A percentile compares a stretch with the other conserved stretches of the same genome.
phyloP scores from a whole-genome alignment of 163 green algal species.

The Prototheca wickerhamii region DNA sequence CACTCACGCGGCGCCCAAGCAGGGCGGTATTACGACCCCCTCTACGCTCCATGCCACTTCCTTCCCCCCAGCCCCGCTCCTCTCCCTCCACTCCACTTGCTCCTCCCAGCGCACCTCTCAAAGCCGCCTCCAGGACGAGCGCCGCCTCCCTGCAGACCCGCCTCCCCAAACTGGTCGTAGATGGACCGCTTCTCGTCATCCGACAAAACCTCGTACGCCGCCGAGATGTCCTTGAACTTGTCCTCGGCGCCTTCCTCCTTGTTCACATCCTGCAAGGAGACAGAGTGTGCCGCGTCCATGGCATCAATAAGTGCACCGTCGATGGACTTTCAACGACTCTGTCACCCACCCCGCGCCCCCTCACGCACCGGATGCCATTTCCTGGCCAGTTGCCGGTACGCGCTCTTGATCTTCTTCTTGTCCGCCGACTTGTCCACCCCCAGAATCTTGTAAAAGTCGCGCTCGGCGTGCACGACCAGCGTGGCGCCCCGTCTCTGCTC shows the following conservation, averaged over 20 bases:
- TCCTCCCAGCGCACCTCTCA: not conserved
- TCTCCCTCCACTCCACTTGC: not conserved
- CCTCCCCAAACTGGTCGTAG: constrained; percentile 95
- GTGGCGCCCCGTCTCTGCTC: constrained; percentile 3
- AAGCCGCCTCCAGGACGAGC: not conserved
- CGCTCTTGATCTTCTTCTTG: constrained; percentile 92
- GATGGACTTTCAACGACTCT: not conserved
- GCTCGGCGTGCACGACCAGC: constrained; percentile 52
- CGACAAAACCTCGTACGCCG: constrained; percentile 96
- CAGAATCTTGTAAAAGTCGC: constrained; percentile 83
- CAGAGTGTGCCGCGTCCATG: too few species aligned
- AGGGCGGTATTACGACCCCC: too few species aligned
- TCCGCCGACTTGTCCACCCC: constrained; percentile 77
- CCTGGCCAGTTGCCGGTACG: constrained; percentile 78
- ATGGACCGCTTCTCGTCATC: constrained; percentile 92
- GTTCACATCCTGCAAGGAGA: constrained; percentile 80
- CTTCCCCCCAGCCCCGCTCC: not conserved
- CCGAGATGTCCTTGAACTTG: constrained; percentile 95
- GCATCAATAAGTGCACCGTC: not conserved
- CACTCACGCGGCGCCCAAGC: too few species aligned
- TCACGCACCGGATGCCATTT: constrained; percentile 85
- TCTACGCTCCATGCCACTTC: too few species aligned
- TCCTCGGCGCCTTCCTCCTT: constrained; percentile 92
- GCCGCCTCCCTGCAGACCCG: constrained; percentile 72
- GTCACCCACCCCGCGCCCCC: not conserved